These are phyloP conservation scores for Lactarius hatsudake DNA, from an alignment of 768 basidiomycete species.

Conservation along the genomic window DNA sequence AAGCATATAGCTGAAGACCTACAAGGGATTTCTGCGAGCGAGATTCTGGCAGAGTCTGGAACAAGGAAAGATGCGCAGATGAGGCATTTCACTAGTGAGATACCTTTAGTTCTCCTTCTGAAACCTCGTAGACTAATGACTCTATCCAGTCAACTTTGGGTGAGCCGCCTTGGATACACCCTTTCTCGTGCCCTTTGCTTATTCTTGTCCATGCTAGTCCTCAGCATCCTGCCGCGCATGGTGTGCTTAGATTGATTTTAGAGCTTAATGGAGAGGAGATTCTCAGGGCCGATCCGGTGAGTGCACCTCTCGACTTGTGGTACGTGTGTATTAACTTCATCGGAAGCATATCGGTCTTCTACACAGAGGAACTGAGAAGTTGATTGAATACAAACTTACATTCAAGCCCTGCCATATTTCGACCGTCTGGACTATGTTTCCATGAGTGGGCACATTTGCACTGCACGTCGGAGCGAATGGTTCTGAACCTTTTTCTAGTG, in stretches of 20 bases:
- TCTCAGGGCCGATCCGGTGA: conserved; percentile 77
- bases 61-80: conserved; percentile 72
- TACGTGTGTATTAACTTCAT: conserved; percentile 15
- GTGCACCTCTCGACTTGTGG: neutral
- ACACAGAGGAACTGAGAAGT: conserved; percentile 96
- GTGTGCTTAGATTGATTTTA: conserved; percentile 94
- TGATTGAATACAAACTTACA: conserved; percentile 98
- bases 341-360: conserved; percentile 87
- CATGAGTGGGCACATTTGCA: conserved; percentile 72
- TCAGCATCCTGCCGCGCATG: conserved; percentile 98
- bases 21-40: conserved; percentile 71
- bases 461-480: neutral
- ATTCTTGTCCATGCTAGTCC: conserved; percentile 50
- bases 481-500: conserved; percentile 54
- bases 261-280: conserved; percentile 98
- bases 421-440: conserved; percentile 99
- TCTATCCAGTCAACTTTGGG: conserved; percentile 85
- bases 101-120: neutral
- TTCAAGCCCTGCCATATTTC: conserved; percentile 96
- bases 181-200: neutral
- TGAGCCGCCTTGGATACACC: conserved; percentile 32
- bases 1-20: conserved; percentile 82
- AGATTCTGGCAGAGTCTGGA: conserved; percentile 76
- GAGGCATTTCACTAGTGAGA: conserved; percentile 88
- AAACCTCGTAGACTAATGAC: neutral